Conservation (phyloP, 345 rosid species). For the Mercurialis annua region DNA sequence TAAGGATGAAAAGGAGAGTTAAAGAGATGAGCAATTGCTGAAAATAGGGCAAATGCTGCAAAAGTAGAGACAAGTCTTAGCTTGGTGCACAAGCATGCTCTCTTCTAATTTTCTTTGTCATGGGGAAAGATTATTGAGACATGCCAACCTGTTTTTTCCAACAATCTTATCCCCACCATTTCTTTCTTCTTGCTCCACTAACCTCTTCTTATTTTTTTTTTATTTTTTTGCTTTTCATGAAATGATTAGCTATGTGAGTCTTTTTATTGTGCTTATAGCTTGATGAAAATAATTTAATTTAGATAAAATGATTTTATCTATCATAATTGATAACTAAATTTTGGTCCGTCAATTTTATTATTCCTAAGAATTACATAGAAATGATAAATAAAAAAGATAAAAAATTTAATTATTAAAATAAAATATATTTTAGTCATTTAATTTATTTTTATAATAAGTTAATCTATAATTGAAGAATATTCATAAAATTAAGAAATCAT, state of each 20-base stretch:
- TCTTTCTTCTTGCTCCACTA: slow-evolving; percentile 2
- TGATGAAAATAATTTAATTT: too few relatives aligned
- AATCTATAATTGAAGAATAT: too few relatives aligned
- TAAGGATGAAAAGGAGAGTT: slow-evolving; percentile 2
- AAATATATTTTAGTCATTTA: too few relatives aligned
- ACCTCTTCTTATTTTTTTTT: neutral
- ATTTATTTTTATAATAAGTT: too few relatives aligned
- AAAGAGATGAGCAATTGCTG: slow-evolving; percentile 28
- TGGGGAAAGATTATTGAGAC: slow-evolving; percentile 4
- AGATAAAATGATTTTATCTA: too few relatives aligned
- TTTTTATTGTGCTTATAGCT: too few relatives aligned
- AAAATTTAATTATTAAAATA: too few relatives aligned
- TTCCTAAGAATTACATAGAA: too few relatives aligned
- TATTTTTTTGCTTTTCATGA: neutral
- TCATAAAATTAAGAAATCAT: too few relatives aligned
- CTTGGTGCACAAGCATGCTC: slow-evolving; percentile 44
- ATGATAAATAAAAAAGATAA: too few relatives aligned
- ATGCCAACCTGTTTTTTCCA: slow-evolving; percentile 34
- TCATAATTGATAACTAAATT: too few relatives aligned
- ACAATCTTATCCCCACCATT: slow-evolving; percentile 8
- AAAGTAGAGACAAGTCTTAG: slow-evolving; percentile 32
- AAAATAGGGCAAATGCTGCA: slow-evolving; percentile 36
- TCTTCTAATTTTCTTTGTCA: neutral
- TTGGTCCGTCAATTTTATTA: too few relatives aligned
- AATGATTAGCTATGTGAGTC: neutral